These are phyloP conservation scores for Westerdykella ornata DNA, from an alignment of 2,329 filamentous ascomycete genomes.

Conservation along the genomic window DNA sequence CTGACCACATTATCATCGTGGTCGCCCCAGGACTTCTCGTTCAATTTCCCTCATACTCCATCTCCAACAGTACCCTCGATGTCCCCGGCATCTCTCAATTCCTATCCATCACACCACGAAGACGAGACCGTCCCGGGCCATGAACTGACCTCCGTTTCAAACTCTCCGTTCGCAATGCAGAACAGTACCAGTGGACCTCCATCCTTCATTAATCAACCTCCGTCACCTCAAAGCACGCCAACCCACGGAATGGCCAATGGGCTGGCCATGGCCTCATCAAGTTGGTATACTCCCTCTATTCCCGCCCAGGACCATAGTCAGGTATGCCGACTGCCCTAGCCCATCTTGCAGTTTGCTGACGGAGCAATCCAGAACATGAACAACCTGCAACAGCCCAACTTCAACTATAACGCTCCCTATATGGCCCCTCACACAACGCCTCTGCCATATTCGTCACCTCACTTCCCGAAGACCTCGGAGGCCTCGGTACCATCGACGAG, in stretches of 20 bases:
- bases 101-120: slow-evolving; percentile 24
- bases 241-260: no score
- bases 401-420: slow-evolving; percentile 25
- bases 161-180: slow-evolving; percentile 2
- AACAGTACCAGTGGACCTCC: no score
- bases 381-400: slow-evolving; percentile 8
- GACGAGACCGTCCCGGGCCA: slow-evolving; percentile 25
- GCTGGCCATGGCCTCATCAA: slow-evolving; percentile 1
- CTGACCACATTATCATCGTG: slow-evolving; percentile 24
- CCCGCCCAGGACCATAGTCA: slow-evolving; percentile 25
- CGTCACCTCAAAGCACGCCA: no score
- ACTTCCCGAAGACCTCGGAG: slow-evolving; percentile 21
- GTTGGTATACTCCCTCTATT: slow-evolving; percentile 28
- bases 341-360: slow-evolving; percentile 7
- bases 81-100: slow-evolving; percentile 27
- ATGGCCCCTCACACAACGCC: slow-evolving; percentile 28
- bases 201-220: no score
- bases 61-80: slow-evolving; percentile 26
- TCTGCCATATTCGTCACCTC: slow-evolving; percentile 18
- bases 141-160: slow-evolving; percentile 17
- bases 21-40: slow-evolving; percentile 22
- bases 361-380: not conserved
- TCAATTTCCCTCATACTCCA: slow-evolving; percentile 19
- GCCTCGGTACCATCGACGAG: slow-evolving; percentile 14
- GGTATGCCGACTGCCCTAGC: slow-evolving; percentile 20